Evolutionary conservation across 371 early-diverging fungal genomes (phyloP), one percentile per base, ranked within the genome.

Genomic region (Mortierella sp.): DNA sequence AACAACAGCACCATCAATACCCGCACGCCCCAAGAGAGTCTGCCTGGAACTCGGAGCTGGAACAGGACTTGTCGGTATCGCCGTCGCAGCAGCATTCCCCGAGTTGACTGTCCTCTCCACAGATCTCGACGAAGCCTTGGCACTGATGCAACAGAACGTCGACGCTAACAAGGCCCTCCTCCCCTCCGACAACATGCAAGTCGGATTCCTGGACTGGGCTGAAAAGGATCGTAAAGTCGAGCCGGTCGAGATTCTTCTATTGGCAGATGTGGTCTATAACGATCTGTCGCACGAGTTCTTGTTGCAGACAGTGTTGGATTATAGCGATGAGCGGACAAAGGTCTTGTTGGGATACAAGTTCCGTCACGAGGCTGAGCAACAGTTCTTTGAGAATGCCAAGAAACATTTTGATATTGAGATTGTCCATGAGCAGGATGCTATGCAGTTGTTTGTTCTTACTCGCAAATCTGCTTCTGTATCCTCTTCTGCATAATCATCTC

Each of bases 41-140:
- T 87, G 87, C n/a, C 52, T 87, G 4, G 87, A 87, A 26, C 83
- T 87, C 47, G 87, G 87, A 26, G 87, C 87, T 73, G 87, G 87
- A 71, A 87, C 87, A 31, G 87, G 87, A 68, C 52, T 87, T 16
- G 87, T 87, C 52, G 87, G 87, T 3, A 87, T 87, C 72, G 83
- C 87, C 0, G 80, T 82, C 16, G 87, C 87, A 14, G 83, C 74
- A 7, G 83, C 83, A 14, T 87, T 80, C 72, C 87, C 87, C 13
- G 87, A 87, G 57, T 68, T 87, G 57, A 74, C 48, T 14, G 83
- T 87, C 5, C 74, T 80, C 11, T 87, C 87, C 21, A 87, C 87
- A 0, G 87, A 87, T 70, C 60, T 87, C 63, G 81, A 82, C 34
- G 87, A 87, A 63, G 87, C 87, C 13, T 57, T 87, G 65, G 74